These are phyloP conservation scores for Chytriomyces confervae DNA, from an alignment of 192 early-diverging fungal genomes.

Conservation along the genomic window DNA sequence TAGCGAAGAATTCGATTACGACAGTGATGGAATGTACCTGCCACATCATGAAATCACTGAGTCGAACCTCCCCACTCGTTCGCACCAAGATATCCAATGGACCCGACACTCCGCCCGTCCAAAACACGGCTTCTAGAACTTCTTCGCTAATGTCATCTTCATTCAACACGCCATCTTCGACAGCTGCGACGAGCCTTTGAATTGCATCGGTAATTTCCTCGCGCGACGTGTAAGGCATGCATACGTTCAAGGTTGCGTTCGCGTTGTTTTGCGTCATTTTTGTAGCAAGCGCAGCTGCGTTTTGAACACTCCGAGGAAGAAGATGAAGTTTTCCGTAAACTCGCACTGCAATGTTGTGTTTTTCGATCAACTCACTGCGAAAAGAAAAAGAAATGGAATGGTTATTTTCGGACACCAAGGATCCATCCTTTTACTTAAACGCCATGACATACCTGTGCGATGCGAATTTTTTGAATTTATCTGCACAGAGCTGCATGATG, in stretches of 20 bases:
- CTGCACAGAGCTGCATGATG: conserved; percentile 80
- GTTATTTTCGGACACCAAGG: neutral
- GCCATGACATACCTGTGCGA: conserved; percentile 61
- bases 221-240: conserved; percentile 88
- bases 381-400: conserved; percentile 2
- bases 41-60: conserved; percentile 96
- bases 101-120: conserved; percentile 45
- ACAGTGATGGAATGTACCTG: conserved; percentile 55
- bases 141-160: conserved; percentile 66
- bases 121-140: conserved; percentile 66
- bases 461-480: conserved; percentile 79
- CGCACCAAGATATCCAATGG: conserved; percentile 79
- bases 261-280: conserved; percentile 61
- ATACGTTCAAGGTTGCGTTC: conserved; percentile 85
- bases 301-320: conserved; percentile 68
- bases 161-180: conserved; percentile 59
- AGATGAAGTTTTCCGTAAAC: conserved; percentile 78
- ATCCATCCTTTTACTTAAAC: neutral
- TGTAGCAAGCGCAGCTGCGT: conserved; percentile 66
- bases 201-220: conserved; percentile 86
- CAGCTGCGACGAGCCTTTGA: conserved; percentile 51
- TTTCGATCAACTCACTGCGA: conserved; percentile 72
- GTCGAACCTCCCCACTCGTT: conserved; percentile 92
- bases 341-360: conserved; percentile 76
- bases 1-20: neutral